Evolutionary conservation across 345 rosid genomes (phyloP).

Genomic region (Diplotaxis tenuifolia): DNA sequence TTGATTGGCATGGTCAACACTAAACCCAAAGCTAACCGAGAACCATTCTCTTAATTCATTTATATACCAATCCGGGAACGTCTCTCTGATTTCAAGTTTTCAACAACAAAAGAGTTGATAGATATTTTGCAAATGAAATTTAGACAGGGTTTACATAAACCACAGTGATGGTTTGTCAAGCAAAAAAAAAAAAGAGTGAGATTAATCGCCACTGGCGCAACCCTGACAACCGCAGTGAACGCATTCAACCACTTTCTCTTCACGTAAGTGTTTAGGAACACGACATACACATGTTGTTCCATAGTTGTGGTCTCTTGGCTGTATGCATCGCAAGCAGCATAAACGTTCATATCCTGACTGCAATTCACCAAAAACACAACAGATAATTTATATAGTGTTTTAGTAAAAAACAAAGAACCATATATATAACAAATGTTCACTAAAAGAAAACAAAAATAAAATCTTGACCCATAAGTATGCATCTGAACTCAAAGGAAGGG

Average conservation of each 20-base stretch:
- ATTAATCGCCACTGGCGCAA: constrained; percentile 73
- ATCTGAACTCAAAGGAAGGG: no score
- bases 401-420: neutral
- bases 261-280: constrained; percentile 71
- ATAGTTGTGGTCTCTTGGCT: constrained; percentile 82
- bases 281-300: constrained; percentile 77
- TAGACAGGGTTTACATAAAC: constrained; percentile 2
- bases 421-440: neutral
- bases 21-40: no score
- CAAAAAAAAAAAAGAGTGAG: neutral
- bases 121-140: neutral
- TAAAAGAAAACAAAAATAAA: neutral
- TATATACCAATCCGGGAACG: neutral
- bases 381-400: neutral
- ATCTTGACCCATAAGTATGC: no score
- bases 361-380: constrained; percentile 14
- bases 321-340: constrained; percentile 77
- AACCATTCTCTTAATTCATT: neutral
- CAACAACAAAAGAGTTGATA: constrained; percentile 9
- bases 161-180: no score
- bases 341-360: constrained; percentile 82
- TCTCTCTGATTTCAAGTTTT: neutral
- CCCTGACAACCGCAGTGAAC: constrained; percentile 82
- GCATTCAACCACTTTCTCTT: constrained; percentile 78
- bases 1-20: no score